Evolutionary conservation across 306 rosid species (phyloP), one percentile per base, ranked within the genome.

Genomic region (Vigna radiata): DNA sequence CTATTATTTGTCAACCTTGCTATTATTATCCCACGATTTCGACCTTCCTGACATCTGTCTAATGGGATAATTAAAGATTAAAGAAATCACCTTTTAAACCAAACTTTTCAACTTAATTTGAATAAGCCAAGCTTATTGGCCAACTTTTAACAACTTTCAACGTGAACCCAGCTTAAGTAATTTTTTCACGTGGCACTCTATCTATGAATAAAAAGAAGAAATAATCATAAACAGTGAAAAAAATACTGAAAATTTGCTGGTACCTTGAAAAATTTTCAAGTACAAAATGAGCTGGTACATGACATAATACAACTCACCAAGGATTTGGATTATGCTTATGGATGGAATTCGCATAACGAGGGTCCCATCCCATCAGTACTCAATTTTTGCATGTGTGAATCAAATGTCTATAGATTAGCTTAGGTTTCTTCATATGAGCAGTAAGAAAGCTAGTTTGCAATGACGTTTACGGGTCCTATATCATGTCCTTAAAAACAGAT

Each of bases 21-120:
- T 37, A 88, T 89, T 78, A 91, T 89, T 84, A 84, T 76, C 70
- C 70, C 90, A 66, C 88, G 79, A 78, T 79, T 82, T 69, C 27
- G 62, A 77, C 77, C 79, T 90, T 88, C 86, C 79, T 79, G 87
- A 85, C 96, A 81, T 50, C 77, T 79, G 83, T 47, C 88, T 88
- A 86, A 90, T 86, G 60, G 33, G 76, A 78, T 49, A 25, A 9
- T 39, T 7, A 39, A 52, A 77, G 55, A 21, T 58, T 77, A 44
- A 31, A 75, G 80, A 50, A 67, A 18, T 27, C n/a, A 37, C 81
- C 83, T 80, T 81, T 81, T 73, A 47, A 79, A 37, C 18, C 67
- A 70, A 73, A 75, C 50, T 50, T 68, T 70, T 54, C 43, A 67
- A 77, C 77, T 70, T 70, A 54, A 7, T 59, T 62, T 21, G 33